phyloP scores from a whole-genome alignment of 2,329 filamentous ascomycete genomes.

The Colletotrichum sp. region DNA sequence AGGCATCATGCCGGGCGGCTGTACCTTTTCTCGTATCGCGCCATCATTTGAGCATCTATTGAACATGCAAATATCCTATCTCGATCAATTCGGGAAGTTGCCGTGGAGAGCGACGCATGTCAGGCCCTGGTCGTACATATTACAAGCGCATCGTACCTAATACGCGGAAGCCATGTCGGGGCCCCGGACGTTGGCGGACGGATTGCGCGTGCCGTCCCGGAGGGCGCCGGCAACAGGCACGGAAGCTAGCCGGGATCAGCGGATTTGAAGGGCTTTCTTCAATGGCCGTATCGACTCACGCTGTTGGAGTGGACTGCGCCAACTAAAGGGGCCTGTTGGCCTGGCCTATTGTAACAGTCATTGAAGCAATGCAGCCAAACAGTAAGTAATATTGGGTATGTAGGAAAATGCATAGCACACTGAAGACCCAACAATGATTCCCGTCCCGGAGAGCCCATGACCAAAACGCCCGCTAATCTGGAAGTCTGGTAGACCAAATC shows the following conservation, averaged over 20 bases:
- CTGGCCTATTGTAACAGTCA: not conserved
- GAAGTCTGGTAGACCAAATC: not conserved
- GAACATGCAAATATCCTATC: not conserved
- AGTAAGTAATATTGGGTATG: not conserved
- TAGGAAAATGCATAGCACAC: not conserved
- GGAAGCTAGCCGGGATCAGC: not conserved
- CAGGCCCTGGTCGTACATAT: not conserved
- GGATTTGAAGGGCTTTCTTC: not conserved
- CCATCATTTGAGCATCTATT: not conserved
- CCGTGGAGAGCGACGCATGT: not conserved
- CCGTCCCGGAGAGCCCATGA: not conserved
- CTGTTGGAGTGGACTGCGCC: not conserved
- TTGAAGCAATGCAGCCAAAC: not conserved
- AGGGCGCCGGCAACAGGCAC: not conserved
- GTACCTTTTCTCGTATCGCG: not conserved
- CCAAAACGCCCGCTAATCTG: not conserved
- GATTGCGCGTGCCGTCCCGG: not conserved
- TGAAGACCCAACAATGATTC: not conserved
- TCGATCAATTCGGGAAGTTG: not conserved
- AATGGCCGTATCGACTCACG: not conserved
- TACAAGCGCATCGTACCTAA: not conserved
- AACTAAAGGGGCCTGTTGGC: not conserved
- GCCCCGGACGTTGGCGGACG: not conserved
- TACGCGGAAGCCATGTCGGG: not conserved
- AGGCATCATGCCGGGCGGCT: not conserved